Percentiles rank a stretch among this genome's conserved stretches.
Evolutionary conservation across 768 basidiomycete genomes (phyloP).

Genomic region (Trametopsis cervina): DNA sequence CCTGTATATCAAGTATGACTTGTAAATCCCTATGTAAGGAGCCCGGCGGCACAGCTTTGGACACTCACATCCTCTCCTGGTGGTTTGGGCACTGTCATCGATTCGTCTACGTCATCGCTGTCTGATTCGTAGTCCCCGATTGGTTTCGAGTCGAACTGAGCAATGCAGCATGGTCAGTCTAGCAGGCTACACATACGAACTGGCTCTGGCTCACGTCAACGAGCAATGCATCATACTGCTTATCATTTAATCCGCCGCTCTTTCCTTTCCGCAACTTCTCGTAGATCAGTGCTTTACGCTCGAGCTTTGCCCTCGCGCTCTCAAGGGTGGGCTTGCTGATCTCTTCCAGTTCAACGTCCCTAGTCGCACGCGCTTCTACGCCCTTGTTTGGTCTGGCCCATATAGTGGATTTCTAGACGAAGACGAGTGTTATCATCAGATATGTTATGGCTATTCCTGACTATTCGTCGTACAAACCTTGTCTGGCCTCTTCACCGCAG

Average conservation of each 20-base stretch:
- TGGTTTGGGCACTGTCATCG: conserved; percentile 51
- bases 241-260: conserved; percentile 68
- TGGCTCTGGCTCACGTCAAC: conserved; percentile 71
- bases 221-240: conserved; percentile 62
- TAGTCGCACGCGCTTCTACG: conserved; percentile 50
- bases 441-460: not conserved
- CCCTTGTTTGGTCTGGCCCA: conserved; percentile 79
- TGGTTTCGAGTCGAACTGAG: conserved; percentile 55
- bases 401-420: conserved; percentile 60
- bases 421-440: not conserved
- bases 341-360: conserved; percentile 67
- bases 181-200: no score
- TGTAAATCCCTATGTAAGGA: not conserved
- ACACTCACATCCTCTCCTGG: conserved; percentile 25
- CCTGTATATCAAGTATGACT: conserved; percentile 28
- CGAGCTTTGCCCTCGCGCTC: conserved; percentile 60
- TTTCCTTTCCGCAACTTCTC: conserved; percentile 74
- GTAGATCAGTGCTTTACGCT: conserved; percentile 76
- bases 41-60: not conserved
- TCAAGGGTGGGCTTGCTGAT: conserved; percentile 67
- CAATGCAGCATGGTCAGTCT: no score
- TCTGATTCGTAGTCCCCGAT: conserved; percentile 54
- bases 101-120: conserved; percentile 76
- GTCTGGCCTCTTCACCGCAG: conserved; percentile 58
- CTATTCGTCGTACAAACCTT: conserved; percentile 41